Evolutionary conservation across 306 rosid genomes (phyloP).

Genomic region (Fragaria vesca): DNA sequence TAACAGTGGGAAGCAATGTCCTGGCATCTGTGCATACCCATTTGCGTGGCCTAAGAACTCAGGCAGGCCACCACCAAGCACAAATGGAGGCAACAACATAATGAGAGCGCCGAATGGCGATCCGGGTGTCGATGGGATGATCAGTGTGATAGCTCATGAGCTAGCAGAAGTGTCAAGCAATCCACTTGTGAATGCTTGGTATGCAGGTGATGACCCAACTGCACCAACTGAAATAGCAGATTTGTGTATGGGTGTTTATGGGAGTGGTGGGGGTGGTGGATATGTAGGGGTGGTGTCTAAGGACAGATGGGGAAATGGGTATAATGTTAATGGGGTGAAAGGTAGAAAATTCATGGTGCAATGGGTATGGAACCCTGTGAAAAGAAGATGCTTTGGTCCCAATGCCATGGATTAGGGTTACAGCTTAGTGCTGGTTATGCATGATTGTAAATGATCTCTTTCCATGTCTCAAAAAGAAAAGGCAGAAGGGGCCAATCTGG

Average conservation of each 20-base stretch:
- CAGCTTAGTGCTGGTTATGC: background rate
- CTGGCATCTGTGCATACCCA: conserved; percentile 60
- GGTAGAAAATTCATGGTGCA: conserved; percentile 51
- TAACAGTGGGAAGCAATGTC: conserved; percentile 49
- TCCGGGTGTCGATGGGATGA: conserved; percentile 50
- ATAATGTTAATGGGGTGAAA: conserved; percentile 44
- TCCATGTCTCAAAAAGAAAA: background rate
- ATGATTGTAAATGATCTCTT: background rate
- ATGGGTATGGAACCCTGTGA: conserved; percentile 53
- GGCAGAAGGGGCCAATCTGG: background rate
- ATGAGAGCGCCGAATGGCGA: conserved; percentile 50
- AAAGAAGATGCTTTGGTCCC: conserved; percentile 55
- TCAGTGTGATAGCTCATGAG: conserved; percentile 59
- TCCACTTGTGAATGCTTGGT: conserved; percentile 59
- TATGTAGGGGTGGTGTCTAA: conserved; percentile 42
- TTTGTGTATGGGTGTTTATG: conserved; percentile 52
- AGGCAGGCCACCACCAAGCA: conserved; percentile 29
- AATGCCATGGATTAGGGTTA: conserved; percentile 41
- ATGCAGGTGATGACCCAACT: conserved; percentile 54
- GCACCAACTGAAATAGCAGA: conserved; percentile 62
- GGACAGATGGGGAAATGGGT: conserved; percentile 45
- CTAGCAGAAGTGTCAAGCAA: conserved; percentile 51
- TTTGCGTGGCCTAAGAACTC: conserved; percentile 45
- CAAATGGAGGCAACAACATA: conserved; percentile 27
- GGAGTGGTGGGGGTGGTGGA: conserved; percentile 57